Percentiles rank a stretch among this genome's conserved stretches.
These are phyloP conservation scores for Paraphaeosphaeria sporulosa DNA, from an alignment of 2,329 filamentous ascomycete genomes.

Conservation along the genomic window DNA sequence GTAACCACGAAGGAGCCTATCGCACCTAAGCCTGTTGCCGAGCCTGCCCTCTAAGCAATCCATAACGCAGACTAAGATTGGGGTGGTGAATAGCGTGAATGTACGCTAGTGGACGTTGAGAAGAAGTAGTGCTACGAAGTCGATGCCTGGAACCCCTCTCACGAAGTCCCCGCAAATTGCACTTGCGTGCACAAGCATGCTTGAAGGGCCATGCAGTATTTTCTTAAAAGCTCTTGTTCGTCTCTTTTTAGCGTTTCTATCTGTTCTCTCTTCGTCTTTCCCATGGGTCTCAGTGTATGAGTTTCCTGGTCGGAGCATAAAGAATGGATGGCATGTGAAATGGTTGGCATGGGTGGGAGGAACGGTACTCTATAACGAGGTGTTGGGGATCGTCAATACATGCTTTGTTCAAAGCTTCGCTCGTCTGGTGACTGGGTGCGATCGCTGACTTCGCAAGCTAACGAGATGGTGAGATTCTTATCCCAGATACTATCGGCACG, in stretches of 20 bases:
- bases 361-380: slow-evolving; percentile 25
- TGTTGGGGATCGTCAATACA: slow-evolving; percentile 27
- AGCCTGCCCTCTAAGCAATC: slow-evolving; percentile 36
- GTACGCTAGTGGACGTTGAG: slow-evolving; percentile 26
- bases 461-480: background rate
- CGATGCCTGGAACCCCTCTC: slow-evolving; percentile 26
- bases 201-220: slow-evolving; percentile 32
- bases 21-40: slow-evolving; percentile 20
- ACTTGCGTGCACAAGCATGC: slow-evolving; percentile 15
- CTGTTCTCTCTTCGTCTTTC: slow-evolving; percentile 24
- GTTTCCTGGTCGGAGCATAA: slow-evolving; percentile 18
- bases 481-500: too few species aligned
- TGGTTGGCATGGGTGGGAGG: slow-evolving; percentile 9
- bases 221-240: slow-evolving; percentile 36
- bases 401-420: background rate
- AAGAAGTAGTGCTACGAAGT: slow-evolving; percentile 33
- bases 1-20: slow-evolving; percentile 22
- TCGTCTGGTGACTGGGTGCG: background rate
- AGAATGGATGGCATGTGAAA: slow-evolving; percentile 24
- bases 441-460: background rate
- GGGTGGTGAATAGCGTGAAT: background rate
- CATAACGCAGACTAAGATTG: background rate
- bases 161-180: slow-evolving; percentile 40
- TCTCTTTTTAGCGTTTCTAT: slow-evolving; percentile 33
- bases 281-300: slow-evolving; percentile 19